Evolutionary conservation across 1,284 basidiomycete species (phyloP).

Genomic region (Rhodotorula sp.): DNA sequence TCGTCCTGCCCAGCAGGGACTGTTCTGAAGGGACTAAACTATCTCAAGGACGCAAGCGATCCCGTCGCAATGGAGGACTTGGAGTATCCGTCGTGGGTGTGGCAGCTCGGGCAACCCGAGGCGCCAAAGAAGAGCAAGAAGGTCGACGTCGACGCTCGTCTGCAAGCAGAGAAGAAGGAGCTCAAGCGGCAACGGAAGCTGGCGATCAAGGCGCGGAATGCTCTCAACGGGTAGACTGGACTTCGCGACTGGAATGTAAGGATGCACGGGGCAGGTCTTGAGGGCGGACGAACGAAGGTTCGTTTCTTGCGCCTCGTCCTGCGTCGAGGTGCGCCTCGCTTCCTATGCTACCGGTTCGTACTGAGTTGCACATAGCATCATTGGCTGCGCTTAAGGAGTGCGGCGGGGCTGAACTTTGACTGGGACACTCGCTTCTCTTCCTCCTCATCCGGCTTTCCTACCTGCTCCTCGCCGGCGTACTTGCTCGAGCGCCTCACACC

Average conservation of each 20-base stretch:
- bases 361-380: too few species aligned
- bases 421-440: too few species aligned
- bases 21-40: slow-evolving; percentile 30
- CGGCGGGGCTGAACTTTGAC: too few species aligned
- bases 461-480: too few species aligned
- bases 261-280: not conserved
- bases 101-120: slow-evolving; percentile 5
- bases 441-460: too few species aligned
- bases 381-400: too few species aligned
- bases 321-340: too few species aligned
- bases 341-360: too few species aligned
- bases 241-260: not conserved
- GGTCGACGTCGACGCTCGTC: slow-evolving; percentile 3
- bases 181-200: slow-evolving; percentile 15
- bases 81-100: slow-evolving; percentile 39
- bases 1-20: slow-evolving; percentile 38
- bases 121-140: not conserved
- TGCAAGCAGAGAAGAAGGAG: slow-evolving; percentile 10
- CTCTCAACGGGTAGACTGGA: slow-evolving; percentile 18
- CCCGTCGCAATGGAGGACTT: slow-evolving; percentile 32
- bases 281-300: too few species aligned
- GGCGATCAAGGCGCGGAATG: slow-evolving; percentile 35
- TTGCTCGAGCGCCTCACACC: too few species aligned
- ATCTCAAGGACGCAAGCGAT: slow-evolving; percentile 34
- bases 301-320: too few species aligned